Evolutionary conservation across 106 monocot genomes (phyloP).

Genomic region (Posidonia australis): DNA sequence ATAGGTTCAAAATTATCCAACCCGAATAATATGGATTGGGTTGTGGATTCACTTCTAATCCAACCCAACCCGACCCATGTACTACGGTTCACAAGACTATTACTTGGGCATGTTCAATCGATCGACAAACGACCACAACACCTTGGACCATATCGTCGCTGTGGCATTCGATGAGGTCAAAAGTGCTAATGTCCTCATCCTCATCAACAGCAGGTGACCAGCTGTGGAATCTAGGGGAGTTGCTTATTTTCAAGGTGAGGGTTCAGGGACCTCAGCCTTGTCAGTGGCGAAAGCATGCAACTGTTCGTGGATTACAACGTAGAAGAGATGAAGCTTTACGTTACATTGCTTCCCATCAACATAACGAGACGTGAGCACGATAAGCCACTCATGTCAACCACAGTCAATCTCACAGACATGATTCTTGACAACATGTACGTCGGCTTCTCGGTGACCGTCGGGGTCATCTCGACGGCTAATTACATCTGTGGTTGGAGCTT

Average conservation of each 20-base stretch:
- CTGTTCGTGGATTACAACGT: conserved; percentile 5
- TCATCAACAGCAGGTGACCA: conserved; percentile 28
- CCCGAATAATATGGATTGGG: no score
- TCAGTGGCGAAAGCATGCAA: background rate
- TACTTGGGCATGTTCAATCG: conserved; percentile 27
- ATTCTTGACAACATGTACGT: conserved; percentile 26
- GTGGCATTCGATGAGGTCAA: conserved; percentile 2
- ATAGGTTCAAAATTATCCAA: no score
- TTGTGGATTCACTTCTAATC: no score
- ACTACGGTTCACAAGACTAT: background rate
- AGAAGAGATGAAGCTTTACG: background rate
- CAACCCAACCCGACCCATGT: no score
- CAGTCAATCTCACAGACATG: conserved; percentile 16
- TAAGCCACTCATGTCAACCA: conserved; percentile 22
- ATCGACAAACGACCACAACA: conserved; percentile 8
- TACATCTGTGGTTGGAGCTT: conserved; percentile 40
- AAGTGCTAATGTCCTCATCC: conserved; percentile 2
- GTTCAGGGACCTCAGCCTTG: background rate
- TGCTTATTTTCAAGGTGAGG: background rate
- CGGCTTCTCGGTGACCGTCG: conserved; percentile 25
- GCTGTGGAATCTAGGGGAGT: conserved; percentile 1
- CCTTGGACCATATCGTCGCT: conserved; percentile 25
- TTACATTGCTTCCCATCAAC: no score
- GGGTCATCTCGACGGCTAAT: conserved; percentile 9
- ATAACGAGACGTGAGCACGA: no score